Evolutionary conservation across 148 eudicot species (phyloP).

Genomic region (Rhododendron henanense): DNA sequence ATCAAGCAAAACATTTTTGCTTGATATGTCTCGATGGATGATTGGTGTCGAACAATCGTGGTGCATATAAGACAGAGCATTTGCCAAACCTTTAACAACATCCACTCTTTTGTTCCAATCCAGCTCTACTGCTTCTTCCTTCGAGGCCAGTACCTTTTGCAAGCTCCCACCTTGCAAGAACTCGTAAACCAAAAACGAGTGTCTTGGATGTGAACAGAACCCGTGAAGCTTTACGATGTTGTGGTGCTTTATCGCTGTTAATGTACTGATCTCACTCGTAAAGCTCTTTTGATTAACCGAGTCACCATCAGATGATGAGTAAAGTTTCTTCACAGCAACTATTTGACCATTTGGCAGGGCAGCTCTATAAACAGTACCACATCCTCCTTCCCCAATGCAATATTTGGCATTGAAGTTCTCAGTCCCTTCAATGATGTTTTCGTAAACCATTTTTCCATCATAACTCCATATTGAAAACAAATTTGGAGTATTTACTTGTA

Average conservation of each 20-base stretch:
- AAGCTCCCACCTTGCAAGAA: constrained; percentile 27
- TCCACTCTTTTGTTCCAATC: constrained; percentile 15
- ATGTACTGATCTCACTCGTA: constrained; percentile 11
- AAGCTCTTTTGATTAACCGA: neutral
- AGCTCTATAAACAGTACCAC: constrained; percentile 13
- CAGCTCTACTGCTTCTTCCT: neutral
- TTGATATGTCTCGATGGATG: constrained; percentile 10
- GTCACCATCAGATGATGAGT: neutral
- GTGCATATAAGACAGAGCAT: constrained; percentile 20
- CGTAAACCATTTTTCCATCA: constrained; percentile 27
- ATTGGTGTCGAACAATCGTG: constrained; percentile 1
- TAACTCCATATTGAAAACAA: constrained; percentile 20
- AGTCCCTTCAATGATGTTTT: constrained; percentile 24
- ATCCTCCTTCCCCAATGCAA: constrained; percentile 22
- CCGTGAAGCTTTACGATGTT: constrained; percentile 22
- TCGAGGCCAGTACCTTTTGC: neutral
- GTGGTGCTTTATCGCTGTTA: constrained; percentile 11
- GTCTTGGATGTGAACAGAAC: constrained; percentile 18
- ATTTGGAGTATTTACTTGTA: neutral
- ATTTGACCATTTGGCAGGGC: constrained; percentile 4
- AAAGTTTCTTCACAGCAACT: constrained; percentile 24
- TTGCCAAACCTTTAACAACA: constrained; percentile 12
- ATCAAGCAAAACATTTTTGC: constrained; percentile 4
- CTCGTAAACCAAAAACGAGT: constrained; percentile 21
- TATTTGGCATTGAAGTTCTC: constrained; percentile 11